phyloP scores from a whole-genome alignment of 495 filamentous ascomycete species.

The Hyaloscypha variabilis region DNA sequence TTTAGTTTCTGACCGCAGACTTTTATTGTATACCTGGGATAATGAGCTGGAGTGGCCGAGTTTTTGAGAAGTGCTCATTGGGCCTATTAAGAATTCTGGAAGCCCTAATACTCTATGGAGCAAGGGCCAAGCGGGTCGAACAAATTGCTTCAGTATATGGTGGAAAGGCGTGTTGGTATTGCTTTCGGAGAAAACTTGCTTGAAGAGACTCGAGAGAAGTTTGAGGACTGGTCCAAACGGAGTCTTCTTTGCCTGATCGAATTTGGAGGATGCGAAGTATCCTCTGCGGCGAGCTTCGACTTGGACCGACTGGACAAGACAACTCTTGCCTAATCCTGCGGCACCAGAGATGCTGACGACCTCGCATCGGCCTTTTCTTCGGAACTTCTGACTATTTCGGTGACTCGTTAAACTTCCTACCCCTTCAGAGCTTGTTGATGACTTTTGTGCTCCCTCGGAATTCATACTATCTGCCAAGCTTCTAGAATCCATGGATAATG shows the following conservation, averaged over 20 bases:
- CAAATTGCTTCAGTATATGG: conserved; percentile 67
- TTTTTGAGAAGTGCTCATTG: neutral
- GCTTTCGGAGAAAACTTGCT: conserved; percentile 89
- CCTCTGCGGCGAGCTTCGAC: conserved; percentile 66
- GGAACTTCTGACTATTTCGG: conserved; percentile 52
- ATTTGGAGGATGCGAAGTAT: conserved; percentile 83
- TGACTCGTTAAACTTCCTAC: conserved; percentile 27
- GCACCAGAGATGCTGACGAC: conserved; percentile 76
- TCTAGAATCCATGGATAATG: conserved; percentile 19
- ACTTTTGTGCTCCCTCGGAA: conserved; percentile 13
- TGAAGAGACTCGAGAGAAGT: conserved; percentile 78
- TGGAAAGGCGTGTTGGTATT: conserved; percentile 86
- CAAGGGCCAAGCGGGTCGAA: conserved; percentile 76
- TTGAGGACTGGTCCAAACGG: conserved; percentile 85
- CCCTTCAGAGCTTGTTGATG: conserved; percentile 26
- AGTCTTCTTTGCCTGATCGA: conserved; percentile 77
- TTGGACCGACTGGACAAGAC: conserved; percentile 77
- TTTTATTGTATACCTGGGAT: conserved; percentile 31
- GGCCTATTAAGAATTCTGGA: conserved; percentile 68
- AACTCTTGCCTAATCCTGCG: conserved; percentile 82
- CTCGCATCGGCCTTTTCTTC: conserved; percentile 71
- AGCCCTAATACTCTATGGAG: conserved; percentile 78
- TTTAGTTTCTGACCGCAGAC: conserved; percentile 23
- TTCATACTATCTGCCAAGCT: conserved; percentile 29
- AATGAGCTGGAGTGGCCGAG: conserved; percentile 19